Percentiles rank a stretch among this genome's conserved stretches.
Evolutionary conservation across 768 basidiomycete species (phyloP).

Genomic region (Mycena rebaudengoi): DNA sequence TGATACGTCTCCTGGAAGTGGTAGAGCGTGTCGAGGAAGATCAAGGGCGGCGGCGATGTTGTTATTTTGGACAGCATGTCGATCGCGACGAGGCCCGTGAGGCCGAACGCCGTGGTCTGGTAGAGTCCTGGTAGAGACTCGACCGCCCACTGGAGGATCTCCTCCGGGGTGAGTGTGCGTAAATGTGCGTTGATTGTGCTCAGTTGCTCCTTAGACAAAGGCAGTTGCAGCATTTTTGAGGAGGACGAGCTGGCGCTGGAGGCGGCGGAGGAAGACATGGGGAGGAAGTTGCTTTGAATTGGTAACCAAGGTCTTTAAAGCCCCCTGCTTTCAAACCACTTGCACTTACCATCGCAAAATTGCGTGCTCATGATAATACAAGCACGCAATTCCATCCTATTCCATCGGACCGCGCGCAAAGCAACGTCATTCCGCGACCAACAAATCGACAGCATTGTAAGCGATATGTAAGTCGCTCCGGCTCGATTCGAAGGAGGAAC

Average conservation of each 20-base stretch:
- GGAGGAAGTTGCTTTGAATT: background rate
- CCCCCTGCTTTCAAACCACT: background rate
- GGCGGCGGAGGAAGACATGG: background rate
- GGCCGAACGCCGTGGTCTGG: constrained; percentile 97
- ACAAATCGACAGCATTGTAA: no score
- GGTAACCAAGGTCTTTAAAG: no score
- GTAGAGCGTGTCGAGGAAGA: constrained; percentile 97
- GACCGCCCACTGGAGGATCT: constrained; percentile 88
- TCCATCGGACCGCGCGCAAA: no score
- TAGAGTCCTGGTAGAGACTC: constrained; percentile 80
- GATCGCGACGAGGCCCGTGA: constrained; percentile 92
- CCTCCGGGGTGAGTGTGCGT: constrained; percentile 73
- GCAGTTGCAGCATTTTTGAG: constrained; percentile 54
- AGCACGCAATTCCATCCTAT: no score
- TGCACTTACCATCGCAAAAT: no score
- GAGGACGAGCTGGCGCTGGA: constrained; percentile 33
- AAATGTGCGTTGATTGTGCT: constrained; percentile 79
- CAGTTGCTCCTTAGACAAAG: constrained; percentile 67
- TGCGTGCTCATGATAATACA: no score
- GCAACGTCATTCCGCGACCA: no score
- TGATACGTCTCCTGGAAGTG: constrained; percentile 95
- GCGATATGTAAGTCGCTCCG: no score
- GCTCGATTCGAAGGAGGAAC: no score
- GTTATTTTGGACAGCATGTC: constrained; percentile 94
- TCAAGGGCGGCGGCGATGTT: constrained; percentile 74